Conservation (phyloP, 495 filamentous ascomycete genomes). For the Podospora appendiculata region DNA sequence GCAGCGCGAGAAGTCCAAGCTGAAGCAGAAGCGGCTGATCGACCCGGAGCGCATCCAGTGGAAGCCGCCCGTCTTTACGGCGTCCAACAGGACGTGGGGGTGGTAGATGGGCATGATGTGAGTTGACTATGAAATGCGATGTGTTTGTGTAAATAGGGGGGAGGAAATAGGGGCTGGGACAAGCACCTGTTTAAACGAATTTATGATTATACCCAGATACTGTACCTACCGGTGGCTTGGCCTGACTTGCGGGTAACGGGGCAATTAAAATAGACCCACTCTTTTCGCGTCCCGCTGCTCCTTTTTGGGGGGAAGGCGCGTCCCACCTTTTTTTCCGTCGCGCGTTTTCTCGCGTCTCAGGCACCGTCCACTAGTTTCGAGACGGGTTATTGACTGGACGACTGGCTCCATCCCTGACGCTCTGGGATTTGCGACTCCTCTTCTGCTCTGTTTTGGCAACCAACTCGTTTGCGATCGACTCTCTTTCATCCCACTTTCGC, state of each 20-base stretch:
- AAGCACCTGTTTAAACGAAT: background rate
- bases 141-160: too few relatives aligned
- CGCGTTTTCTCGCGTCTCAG: slow-evolving; percentile 28
- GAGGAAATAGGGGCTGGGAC: background rate
- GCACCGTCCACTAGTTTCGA: background rate
- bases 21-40: slow-evolving; percentile 63
- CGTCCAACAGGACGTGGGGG: slow-evolving; percentile 85
- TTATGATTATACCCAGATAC: background rate
- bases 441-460: too few relatives aligned
- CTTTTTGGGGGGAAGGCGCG: slow-evolving; percentile 3
- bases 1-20: slow-evolving; percentile 67
- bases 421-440: background rate
- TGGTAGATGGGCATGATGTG: slow-evolving; percentile 50
- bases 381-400: slow-evolving; percentile 18
- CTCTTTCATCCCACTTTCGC: background rate
- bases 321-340: slow-evolving; percentile 2
- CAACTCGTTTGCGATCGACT: too few relatives aligned
- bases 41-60: slow-evolving; percentile 74
- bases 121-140: too few relatives aligned
- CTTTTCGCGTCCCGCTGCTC: slow-evolving; percentile 13
- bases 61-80: slow-evolving; percentile 94
- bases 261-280: slow-evolving; percentile 14
- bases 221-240: background rate
- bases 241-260: slow-evolving; percentile 4
- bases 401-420: background rate